Conservation (phyloP, 169 alveolate genomes). For the Perkinsus olseni region DNA sequence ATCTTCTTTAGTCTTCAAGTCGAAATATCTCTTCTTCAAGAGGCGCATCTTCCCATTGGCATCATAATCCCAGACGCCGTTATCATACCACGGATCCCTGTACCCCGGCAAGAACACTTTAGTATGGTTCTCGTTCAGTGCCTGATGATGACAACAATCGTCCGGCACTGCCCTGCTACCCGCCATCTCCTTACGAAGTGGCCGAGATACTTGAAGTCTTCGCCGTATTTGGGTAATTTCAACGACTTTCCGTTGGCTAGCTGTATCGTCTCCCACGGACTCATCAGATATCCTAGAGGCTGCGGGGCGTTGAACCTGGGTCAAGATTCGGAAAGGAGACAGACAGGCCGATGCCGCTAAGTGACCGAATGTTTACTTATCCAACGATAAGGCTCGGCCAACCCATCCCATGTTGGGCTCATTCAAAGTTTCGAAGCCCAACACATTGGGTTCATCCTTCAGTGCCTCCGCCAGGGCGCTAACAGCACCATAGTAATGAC, state of each 20-base stretch:
- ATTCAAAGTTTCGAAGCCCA: constrained; percentile 11
- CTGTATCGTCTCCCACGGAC: background rate
- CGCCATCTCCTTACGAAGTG: background rate
- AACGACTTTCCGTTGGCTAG: background rate
- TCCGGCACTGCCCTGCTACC: background rate
- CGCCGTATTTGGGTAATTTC: background rate
- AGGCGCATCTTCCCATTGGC: background rate
- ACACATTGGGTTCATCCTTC: background rate
- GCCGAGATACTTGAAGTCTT: background rate
- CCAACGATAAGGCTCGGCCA: background rate
- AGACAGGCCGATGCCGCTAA: too few relatives aligned
- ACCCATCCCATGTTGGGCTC: constrained; percentile 8
- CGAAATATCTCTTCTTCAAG: background rate
- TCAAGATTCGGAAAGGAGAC: too few relatives aligned
- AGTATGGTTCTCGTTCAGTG: background rate
- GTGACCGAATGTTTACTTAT: too few relatives aligned
- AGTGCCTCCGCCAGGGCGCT: background rate
- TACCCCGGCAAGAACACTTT: background rate
- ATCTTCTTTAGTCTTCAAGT: background rate
- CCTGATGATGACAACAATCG: background rate
- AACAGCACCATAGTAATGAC: background rate
- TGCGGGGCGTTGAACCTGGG: background rate
- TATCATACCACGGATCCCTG: background rate
- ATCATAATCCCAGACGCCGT: background rate
- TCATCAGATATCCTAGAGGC: background rate